Conservation (phyloP, 164 flowering plant genomes). For the Berberis thunbergii region DNA sequence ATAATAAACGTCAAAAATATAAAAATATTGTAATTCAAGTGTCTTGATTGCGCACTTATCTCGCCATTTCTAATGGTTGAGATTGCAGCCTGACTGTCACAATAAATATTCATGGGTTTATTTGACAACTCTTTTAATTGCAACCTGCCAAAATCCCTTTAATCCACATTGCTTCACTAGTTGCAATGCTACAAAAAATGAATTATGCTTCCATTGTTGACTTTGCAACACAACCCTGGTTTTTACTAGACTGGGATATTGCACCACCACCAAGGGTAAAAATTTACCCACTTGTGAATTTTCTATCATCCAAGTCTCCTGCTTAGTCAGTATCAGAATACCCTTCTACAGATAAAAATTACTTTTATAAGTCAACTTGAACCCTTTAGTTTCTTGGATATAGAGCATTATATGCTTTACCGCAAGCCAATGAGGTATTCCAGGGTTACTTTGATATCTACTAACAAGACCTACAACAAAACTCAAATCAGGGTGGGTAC, state of each 20-base stretch:
- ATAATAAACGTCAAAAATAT: not conserved
- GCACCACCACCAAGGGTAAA: not conserved
- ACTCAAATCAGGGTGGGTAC: not conserved
- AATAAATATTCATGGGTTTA: not conserved
- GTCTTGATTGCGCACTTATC: not conserved
- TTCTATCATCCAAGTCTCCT: not conserved
- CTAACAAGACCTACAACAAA: constrained; percentile 1
- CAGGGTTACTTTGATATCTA: constrained; percentile 4
- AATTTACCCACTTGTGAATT: not conserved
- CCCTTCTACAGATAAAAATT: not conserved
- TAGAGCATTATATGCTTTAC: not conserved
- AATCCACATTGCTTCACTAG: not conserved
- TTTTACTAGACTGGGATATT: not conserved
- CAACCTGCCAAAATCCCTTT: not conserved
- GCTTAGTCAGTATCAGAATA: not conserved
- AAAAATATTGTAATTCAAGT: constrained; percentile 7
- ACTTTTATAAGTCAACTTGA: not conserved
- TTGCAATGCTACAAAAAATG: not conserved
- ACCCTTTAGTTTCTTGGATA: not conserved
- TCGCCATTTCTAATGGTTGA: constrained; percentile 6
- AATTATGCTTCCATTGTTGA: constrained; percentile 3
- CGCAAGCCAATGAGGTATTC: not conserved
- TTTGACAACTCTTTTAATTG: not conserved
- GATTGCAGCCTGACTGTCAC: constrained; percentile 5
- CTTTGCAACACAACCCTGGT: not conserved